These are phyloP conservation scores for Hypoxylon sp. DNA, from an alignment of 2,329 filamentous ascomycete genomes.

Conservation along the genomic window DNA sequence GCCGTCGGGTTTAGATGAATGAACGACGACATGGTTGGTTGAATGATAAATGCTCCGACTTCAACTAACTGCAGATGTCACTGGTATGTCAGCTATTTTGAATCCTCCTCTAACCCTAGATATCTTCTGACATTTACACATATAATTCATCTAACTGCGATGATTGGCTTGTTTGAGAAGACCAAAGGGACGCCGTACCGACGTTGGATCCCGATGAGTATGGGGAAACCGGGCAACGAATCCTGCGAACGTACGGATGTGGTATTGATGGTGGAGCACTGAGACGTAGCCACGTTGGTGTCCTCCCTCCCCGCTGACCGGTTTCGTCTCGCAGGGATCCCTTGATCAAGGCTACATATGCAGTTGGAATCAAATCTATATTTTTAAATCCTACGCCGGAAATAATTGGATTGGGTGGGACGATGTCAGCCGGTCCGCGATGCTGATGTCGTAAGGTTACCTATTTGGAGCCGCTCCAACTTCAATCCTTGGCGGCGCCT, in stretches of 20 bases:
- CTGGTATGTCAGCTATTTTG: background rate
- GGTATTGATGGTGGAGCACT: conserved; percentile 13
- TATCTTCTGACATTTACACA: background rate
- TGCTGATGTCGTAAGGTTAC: background rate
- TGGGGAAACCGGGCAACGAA: conserved; percentile 8
- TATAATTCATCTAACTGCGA: background rate
- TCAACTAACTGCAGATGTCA: background rate
- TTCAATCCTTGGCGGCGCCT: background rate
- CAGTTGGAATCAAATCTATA: background rate
- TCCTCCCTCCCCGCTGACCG: background rate
- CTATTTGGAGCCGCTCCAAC: background rate
- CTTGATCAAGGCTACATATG: background rate
- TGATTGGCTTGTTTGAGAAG: background rate
- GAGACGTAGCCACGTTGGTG: conserved; percentile 2
- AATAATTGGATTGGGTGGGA: background rate
- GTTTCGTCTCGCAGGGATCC: conserved; percentile 8
- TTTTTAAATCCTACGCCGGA: background rate
- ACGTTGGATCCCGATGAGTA: conserved; percentile 34
- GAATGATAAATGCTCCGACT: background rate
- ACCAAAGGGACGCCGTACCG: conserved; percentile 22
- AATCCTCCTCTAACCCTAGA: background rate
- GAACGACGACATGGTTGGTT: conserved; percentile 42
- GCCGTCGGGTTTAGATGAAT: conserved; percentile 47
- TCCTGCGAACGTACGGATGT: background rate
- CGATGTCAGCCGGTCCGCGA: background rate